Evolutionary conservation across 2,329 filamentous ascomycete genomes (phyloP).

Genomic region (Stagonosporopsis vannaccii): DNA sequence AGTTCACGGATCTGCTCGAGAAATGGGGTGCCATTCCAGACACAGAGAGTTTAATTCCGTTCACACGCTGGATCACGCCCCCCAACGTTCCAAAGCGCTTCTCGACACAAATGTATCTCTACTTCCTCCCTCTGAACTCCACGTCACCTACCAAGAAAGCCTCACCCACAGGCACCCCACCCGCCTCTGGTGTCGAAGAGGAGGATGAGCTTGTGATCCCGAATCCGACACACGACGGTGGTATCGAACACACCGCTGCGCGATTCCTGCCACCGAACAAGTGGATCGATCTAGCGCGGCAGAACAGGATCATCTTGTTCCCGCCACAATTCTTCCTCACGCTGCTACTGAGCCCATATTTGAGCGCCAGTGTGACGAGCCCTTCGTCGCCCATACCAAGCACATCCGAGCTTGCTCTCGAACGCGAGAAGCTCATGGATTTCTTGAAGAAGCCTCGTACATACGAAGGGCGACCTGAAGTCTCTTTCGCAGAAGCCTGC

Average conservation of each 20-base stretch:
- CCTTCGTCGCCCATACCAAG: conserved; percentile 35
- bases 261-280: conserved; percentile 73
- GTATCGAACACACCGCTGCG: conserved; percentile 75
- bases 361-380: conserved; percentile 49
- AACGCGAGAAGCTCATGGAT: conserved; percentile 44
- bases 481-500: conserved; percentile 54
- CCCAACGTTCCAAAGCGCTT: conserved; percentile 75
- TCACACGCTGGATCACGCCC: conserved; percentile 93
- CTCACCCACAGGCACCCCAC: conserved; percentile 44
- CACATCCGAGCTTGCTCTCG: conserved; percentile 50
- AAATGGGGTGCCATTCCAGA: conserved; percentile 68
- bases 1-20: conserved; percentile 72
- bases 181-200: conserved; percentile 32
- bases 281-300: conserved; percentile 72
- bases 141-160: conserved; percentile 39
- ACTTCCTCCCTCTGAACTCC: conserved; percentile 73
- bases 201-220: conserved; percentile 66
- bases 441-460: conserved; percentile 63
- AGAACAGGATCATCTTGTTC: conserved; percentile 79
- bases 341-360: conserved; percentile 63
- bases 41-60: conserved; percentile 74
- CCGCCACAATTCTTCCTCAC: conserved; percentile 87
- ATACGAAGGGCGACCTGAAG: conserved; percentile 39
- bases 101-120: conserved; percentile 96
- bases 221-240: conserved; percentile 74